These are phyloP conservation scores for Spergularia marina DNA, from an alignment of 148 eudicot genomes.

Conservation along the genomic window DNA sequence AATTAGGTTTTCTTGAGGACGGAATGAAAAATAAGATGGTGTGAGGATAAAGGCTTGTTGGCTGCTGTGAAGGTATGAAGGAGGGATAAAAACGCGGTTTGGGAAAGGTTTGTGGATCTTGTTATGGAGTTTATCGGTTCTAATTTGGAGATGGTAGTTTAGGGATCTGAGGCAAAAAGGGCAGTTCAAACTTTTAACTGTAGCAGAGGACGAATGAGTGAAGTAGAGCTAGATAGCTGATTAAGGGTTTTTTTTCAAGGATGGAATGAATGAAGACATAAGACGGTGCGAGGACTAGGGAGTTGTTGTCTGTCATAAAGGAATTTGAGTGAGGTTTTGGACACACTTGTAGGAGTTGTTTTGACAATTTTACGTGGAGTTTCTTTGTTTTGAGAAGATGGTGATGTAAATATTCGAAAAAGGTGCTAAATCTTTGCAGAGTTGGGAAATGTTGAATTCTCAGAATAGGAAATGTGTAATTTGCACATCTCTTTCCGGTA, in stretches of 20 bases:
- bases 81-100: too few relatives aligned
- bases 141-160: too few relatives aligned
- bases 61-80: too few relatives aligned
- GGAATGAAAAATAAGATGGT: too few relatives aligned
- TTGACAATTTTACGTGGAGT: not conserved
- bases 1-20: not conserved
- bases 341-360: not conserved
- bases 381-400: not conserved
- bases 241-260: not conserved
- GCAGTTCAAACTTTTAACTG: not conserved
- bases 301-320: not conserved
- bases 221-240: not conserved
- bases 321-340: conserved; percentile 1
- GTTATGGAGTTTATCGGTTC: too few relatives aligned
- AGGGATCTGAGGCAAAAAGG: not conserved
- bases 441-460: not conserved
- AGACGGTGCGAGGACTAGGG: not conserved
- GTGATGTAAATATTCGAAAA: not conserved
- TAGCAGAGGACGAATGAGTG: not conserved
- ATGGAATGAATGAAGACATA: conserved; percentile 11
- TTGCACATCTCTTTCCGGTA: not conserved
- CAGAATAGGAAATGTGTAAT: not conserved
- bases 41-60: too few relatives aligned
- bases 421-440: not conserved
- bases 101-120: too few relatives aligned